Base-by-base conservation (phyloP, 352 stramenopile species). In the Blastocystis sp. region DNA sequence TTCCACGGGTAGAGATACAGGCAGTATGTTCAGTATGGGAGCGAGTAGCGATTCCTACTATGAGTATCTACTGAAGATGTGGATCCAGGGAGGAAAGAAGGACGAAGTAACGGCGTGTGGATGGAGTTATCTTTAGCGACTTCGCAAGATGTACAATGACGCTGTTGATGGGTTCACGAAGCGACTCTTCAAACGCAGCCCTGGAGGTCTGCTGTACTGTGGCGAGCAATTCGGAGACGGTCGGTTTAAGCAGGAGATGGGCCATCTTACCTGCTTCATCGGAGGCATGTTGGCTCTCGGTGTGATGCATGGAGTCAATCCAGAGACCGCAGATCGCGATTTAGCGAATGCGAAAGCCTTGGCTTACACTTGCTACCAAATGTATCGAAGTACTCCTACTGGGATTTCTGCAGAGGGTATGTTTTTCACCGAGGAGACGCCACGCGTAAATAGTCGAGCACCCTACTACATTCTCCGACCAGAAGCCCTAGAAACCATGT, bases 121-220 rank as follows among this genome's bases (percentile, higher is more conserved):
- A 69, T 87, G n/a, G 29, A 4, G 23, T 87, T 11, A 87, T 45
- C 15, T n/a, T 5, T 50, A 87, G 76, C 29, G 20, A 4, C 37
- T 88, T 43, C 91, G 94, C 18, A 90, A 94, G 23, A 93, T 97
- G 73, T 99, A 98, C 90, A 95, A 98, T 87, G 92, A 95, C 64
- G 93, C 95, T 1, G 94, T 99, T 50, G 92, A 95, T 26, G 96
- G 95, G 9, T 95, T 98, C 53, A 94, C 97, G 23, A 92, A 95
- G 84, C 91, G 95, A 41, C 84, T 98, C 41, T 89, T 98, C 26
- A 90, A 92, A 56, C 82, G 77, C 13, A 37, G 37, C 3, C 20
- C 41, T 23, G 37, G 62, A n/a, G 62, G 66, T 1, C 39, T 88
- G 34, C 55, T 88, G 15, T 88, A 77, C 47, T 64, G 26, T n/a